phyloP scores from a whole-genome alignment of 768 basidiomycete genomes.

The Mycena chlorophos region DNA sequence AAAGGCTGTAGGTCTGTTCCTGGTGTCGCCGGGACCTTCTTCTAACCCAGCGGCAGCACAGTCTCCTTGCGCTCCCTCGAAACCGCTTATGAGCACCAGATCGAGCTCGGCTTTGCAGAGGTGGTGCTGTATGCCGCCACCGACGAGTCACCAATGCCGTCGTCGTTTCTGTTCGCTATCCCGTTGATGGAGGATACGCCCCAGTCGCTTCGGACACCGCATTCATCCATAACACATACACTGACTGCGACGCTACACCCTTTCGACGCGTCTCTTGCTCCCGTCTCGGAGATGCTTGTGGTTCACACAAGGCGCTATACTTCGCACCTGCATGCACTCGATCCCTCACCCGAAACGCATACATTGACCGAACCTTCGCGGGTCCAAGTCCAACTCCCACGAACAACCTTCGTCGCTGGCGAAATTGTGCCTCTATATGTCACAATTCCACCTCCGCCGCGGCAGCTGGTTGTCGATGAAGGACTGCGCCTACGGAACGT shows the following conservation, averaged over 20 bases:
- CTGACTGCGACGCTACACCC: constrained; percentile 69
- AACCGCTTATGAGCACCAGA: constrained; percentile 55
- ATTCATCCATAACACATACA: constrained; percentile 70
- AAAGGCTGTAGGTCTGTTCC: constrained; percentile 62
- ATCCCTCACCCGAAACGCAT: constrained; percentile 59
- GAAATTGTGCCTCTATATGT: constrained; percentile 81
- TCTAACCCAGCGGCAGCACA: constrained; percentile 43
- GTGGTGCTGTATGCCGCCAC: constrained; percentile 52
- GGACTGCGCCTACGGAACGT: constrained; percentile 80
- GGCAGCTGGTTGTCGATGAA: constrained; percentile 63
- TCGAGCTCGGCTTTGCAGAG: constrained; percentile 65
- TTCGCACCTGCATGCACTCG: constrained; percentile 58
- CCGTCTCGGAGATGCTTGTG: constrained; percentile 54
- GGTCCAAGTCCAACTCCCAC: constrained; percentile 69
- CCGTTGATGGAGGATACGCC: constrained; percentile 79
- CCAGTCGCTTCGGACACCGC: constrained; percentile 75
- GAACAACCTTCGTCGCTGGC: constrained; percentile 67
- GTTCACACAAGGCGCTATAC: constrained; percentile 78
- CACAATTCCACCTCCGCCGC: constrained; percentile 73
- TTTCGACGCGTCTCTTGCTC: constrained; percentile 35
- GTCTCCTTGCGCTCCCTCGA: constrained; percentile 69
- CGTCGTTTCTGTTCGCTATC: constrained; percentile 77
- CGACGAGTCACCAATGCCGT: constrained; percentile 43
- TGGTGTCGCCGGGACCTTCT: constrained; percentile 12
- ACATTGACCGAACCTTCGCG: constrained; percentile 61